Conservation (phyloP, 2,329 filamentous ascomycete species). For the Calonectria henricotiae region DNA sequence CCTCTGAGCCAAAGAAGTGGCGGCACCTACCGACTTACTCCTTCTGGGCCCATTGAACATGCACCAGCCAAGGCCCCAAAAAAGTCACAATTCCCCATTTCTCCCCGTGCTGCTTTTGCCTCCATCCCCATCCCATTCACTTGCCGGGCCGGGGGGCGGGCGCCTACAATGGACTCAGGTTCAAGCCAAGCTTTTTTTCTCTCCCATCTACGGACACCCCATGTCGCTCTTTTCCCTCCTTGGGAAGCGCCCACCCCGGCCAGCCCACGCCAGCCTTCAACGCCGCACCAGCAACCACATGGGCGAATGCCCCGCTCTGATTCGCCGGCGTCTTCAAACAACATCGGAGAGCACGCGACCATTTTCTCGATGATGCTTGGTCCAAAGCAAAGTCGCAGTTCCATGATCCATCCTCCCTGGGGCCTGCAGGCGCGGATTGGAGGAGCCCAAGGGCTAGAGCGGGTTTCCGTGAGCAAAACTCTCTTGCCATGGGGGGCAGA, state of each 20-base stretch:
- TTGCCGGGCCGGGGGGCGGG: not conserved
- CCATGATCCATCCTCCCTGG: constrained; percentile 35
- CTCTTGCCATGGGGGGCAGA: constrained; percentile 39
- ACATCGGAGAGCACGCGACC: constrained; percentile 62
- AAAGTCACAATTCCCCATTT: not conserved
- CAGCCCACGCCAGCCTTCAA: constrained; percentile 39
- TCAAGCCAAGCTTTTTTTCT: constrained; percentile 47
- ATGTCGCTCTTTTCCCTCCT: constrained; percentile 29
- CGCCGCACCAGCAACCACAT: constrained; percentile 56
- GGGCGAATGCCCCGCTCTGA: constrained; percentile 55
- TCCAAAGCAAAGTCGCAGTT: constrained; percentile 53
- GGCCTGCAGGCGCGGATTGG: constrained; percentile 46
- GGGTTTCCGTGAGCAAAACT: constrained; percentile 47
- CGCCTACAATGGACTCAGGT: constrained; percentile 28
- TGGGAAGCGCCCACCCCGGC: constrained; percentile 45
- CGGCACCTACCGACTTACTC: not conserved
- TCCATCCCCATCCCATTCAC: constrained; percentile 10
- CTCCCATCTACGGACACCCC: constrained; percentile 15
- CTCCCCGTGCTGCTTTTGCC: constrained; percentile 16
- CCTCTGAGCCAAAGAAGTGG: not conserved
- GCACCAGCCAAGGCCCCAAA: constrained; percentile 1
- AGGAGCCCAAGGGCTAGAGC: constrained; percentile 43
- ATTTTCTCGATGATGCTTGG: constrained; percentile 64
- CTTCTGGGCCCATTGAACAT: not conserved
- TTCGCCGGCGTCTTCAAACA: constrained; percentile 55